Percentiles rank a stretch among this genome's conserved stretches.
These are phyloP conservation scores for Schizosaccharomyces cryophilus DNA, from an alignment of 805 yeast genomes.

Conservation along the genomic window DNA sequence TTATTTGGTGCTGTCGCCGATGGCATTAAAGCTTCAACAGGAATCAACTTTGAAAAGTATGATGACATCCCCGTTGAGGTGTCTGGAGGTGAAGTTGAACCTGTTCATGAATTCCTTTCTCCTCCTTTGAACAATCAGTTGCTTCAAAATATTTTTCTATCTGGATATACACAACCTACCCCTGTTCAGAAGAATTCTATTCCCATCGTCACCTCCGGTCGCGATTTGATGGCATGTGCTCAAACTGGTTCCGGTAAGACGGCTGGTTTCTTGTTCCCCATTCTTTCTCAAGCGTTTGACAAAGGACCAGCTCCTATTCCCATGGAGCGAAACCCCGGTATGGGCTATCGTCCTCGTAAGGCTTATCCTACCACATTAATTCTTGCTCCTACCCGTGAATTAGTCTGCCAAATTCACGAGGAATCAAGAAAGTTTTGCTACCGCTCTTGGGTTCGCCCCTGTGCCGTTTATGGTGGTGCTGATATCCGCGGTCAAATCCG, in stretches of 20 bases:
- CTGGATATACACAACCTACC: slow-evolving; percentile 87
- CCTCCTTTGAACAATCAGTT: slow-evolving; percentile 79
- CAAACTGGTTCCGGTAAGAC: slow-evolving; percentile 99
- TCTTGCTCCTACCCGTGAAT: slow-evolving; percentile 97
- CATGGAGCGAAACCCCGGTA: slow-evolving; percentile 6
- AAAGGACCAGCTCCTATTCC: slow-evolving; percentile 49
- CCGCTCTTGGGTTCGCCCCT: slow-evolving; percentile 94
- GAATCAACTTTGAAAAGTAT: slow-evolving; percentile 95
- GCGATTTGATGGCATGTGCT: slow-evolving; percentile 93
- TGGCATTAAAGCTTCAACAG: slow-evolving; percentile 46
- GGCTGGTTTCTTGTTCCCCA: slow-evolving; percentile 98
- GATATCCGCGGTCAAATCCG: slow-evolving; percentile 71
- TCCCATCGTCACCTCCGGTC: slow-evolving; percentile 68
- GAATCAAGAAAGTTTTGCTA: slow-evolving; percentile 89
- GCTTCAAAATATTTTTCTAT: slow-evolving; percentile 63
- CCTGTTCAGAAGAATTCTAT: slow-evolving; percentile 89
- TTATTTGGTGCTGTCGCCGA: slow-evolving; percentile 65
- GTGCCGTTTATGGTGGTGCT: slow-evolving; percentile 97
- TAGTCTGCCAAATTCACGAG: slow-evolving; percentile 86
- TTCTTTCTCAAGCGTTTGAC: slow-evolving; percentile 68
- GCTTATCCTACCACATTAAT: slow-evolving; percentile 87
- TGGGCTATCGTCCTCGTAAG: slow-evolving; percentile 27
- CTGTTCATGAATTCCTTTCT: slow-evolving; percentile 60
- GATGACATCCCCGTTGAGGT: slow-evolving; percentile 98
- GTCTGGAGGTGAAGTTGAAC: slow-evolving; percentile 86